Base-by-base conservation (phyloP, 2,329 filamentous ascomycete species). In the Emmonsiellopsis sp. region DNA sequence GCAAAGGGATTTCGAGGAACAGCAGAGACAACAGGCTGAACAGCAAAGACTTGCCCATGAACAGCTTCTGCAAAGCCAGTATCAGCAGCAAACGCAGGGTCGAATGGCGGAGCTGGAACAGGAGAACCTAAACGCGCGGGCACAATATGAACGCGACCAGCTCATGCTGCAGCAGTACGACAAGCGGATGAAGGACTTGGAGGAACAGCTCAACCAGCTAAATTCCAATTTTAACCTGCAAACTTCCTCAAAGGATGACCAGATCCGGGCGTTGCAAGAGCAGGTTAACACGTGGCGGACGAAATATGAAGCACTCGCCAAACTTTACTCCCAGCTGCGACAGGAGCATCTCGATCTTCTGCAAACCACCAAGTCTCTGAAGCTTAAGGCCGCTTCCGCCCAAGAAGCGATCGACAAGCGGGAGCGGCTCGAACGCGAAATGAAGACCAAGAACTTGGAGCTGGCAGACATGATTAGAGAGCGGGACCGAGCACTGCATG, bases 371-470 rank as follows among this genome's bases (percentile, higher is more conserved):
- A 98, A 98, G 79, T 79, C 85, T 6, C 88, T 96, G 38, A 94
- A 97, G 70, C 79, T 97, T 58, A 98, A 97, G 78, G 93, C 93
- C 1, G 90, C 92, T 13, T 97, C 91, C 5, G 93, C 93, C 0
- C 92, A 97, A 67, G 93, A 98, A 73, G 93, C 93, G 1, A 95
- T 97, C 58, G 93, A 97, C 54, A 85, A 82, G 62, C 85, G 92
- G 7, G 93, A 98, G 75, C 95, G 94, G 76, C 79, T 98, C 51
- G 90, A 97, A 74, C 86, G 92, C 35, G 93, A 98, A 73, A 87
- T 98, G 69, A 98, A 98, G 81, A 96, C 92, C 32, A 98, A 98
- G 81, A 98, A 98, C 67, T 77, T 98, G n/a, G 93, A 98, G 70
- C 75, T 98, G 57, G 93, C 93, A 34, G 90, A 97, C 69, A 97